A percentile compares a stretch with the other conserved stretches of the same genome.
Evolutionary conservation across 225 moss, liverwort and hornwort species (phyloP).

Genomic region (Marchantia paleacea): DNA sequence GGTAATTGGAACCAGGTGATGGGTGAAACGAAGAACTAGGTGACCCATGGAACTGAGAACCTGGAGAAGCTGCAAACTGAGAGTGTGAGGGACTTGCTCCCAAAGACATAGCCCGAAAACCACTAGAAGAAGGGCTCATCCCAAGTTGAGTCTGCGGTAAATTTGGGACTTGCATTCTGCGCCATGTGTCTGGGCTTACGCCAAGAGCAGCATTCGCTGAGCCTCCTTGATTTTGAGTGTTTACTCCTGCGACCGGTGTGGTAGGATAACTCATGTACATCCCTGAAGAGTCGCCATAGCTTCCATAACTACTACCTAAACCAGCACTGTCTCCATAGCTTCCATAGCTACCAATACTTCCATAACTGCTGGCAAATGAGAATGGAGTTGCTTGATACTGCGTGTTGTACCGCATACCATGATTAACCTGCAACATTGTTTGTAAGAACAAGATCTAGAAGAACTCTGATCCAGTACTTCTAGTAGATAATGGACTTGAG

Average conservation of each 20-base stretch:
- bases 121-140: conserved; percentile 43
- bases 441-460: neutral
- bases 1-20: conserved; percentile 37
- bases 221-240: conserved; percentile 44
- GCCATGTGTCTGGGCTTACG: conserved; percentile 43
- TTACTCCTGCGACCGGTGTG: conserved; percentile 48
- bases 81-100: conserved; percentile 48
- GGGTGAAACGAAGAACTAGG: conserved; percentile 34
- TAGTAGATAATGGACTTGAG: neutral
- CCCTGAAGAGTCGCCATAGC: conserved; percentile 52
- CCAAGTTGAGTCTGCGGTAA: conserved; percentile 35
- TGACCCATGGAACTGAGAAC: conserved; percentile 35
- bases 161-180: conserved; percentile 35
- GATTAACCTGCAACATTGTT: conserved; percentile 27
- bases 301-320: conserved; percentile 77
- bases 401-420: conserved; percentile 31
- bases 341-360: conserved; percentile 71
- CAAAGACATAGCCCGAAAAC: conserved; percentile 42
- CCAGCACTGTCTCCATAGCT: conserved; percentile 61
- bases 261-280: conserved; percentile 58
- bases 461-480: neutral
- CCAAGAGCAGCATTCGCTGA: conserved; percentile 25
- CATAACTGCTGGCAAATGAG: conserved; percentile 47
- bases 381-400: conserved; percentile 46
- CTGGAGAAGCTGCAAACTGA: conserved; percentile 35